Evolutionary conservation across 495 filamentous ascomycete genomes (phyloP).

Genomic region (Hyaloscypha finlandica): DNA sequence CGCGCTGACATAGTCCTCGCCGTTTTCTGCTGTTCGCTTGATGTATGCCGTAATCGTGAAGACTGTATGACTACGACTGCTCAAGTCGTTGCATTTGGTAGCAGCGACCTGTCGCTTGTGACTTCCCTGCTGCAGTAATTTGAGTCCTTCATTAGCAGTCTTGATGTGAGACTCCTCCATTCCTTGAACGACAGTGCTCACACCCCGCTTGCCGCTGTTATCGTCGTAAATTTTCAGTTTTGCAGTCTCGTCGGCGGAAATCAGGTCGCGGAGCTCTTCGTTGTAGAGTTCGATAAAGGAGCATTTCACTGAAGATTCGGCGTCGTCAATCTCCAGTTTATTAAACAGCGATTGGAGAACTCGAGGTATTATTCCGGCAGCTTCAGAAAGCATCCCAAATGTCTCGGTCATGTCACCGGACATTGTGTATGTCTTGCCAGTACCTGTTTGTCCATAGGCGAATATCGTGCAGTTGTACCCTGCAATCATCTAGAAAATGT

Average conservation of each 20-base stretch:
- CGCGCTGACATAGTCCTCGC: constrained; percentile 88
- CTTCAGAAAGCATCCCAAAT: constrained; percentile 81
- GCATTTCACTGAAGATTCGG: constrained; percentile 90
- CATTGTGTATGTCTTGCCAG: constrained; percentile 99
- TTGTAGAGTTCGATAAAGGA: constrained; percentile 99
- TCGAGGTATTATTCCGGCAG: constrained; percentile 91
- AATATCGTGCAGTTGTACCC: constrained; percentile 99
- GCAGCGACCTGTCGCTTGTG: constrained; percentile 94
- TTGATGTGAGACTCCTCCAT: constrained; percentile 97
- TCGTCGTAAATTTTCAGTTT: constrained; percentile 98
- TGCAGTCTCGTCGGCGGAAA: constrained; percentile 73
- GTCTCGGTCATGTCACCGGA: constrained; percentile 93
- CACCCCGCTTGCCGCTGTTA: constrained; percentile 74
- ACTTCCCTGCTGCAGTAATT: constrained; percentile 85
- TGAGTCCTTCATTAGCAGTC: constrained; percentile 79
- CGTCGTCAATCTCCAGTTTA: constrained; percentile 75
- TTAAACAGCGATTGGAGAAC: constrained; percentile 83
- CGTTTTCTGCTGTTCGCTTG: constrained; percentile 76
- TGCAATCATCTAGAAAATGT: constrained; percentile 69
- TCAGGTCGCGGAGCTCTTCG: constrained; percentile 88
- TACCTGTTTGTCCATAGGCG: constrained; percentile 96
- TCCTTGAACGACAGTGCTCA: constrained; percentile 86
- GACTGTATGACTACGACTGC: constrained; percentile 92
- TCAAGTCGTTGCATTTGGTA: constrained; percentile 97
- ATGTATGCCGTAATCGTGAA: constrained; percentile 92